phyloP scores from a whole-genome alignment of 2,329 filamentous ascomycete species.

The Knoxdaviesia capensis region DNA sequence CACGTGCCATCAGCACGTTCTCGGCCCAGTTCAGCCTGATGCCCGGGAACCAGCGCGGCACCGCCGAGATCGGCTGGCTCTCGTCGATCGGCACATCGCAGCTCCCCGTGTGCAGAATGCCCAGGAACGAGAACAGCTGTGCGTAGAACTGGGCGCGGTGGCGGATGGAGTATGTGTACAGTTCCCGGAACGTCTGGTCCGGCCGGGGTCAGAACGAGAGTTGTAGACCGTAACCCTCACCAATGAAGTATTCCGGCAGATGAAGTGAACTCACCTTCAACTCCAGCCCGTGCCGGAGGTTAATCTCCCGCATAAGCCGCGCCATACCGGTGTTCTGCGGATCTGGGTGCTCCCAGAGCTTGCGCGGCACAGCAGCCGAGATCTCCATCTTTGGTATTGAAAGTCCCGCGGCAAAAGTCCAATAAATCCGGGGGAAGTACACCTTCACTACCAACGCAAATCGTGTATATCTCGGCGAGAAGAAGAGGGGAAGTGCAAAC shows the following conservation, averaged over 20 bases:
- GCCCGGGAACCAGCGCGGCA: constrained; percentile 63
- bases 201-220: neutral
- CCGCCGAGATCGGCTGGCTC: constrained; percentile 42
- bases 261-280: constrained; percentile 29
- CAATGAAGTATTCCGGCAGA: neutral
- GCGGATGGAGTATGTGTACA: constrained; percentile 49
- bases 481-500: no score
- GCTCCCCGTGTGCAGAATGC: constrained; percentile 41
- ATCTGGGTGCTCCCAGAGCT: constrained; percentile 48
- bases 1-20: constrained; percentile 48
- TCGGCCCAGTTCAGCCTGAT: constrained; percentile 60
- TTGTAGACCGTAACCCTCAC: no score
- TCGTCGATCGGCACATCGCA: constrained; percentile 47
- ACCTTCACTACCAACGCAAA: no score
- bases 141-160: constrained; percentile 44
- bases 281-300: constrained; percentile 31
- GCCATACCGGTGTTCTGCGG: constrained; percentile 44
- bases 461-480: no score
- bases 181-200: constrained; percentile 40
- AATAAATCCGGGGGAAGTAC: no score
- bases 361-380: constrained; percentile 21
- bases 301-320: constrained; percentile 44
- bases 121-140: constrained; percentile 37
- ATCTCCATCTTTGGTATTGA: neutral
- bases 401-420: no score